phyloP scores from a whole-genome alignment of 495 filamentous ascomycete species.

The Beverwykella pulmonaria region DNA sequence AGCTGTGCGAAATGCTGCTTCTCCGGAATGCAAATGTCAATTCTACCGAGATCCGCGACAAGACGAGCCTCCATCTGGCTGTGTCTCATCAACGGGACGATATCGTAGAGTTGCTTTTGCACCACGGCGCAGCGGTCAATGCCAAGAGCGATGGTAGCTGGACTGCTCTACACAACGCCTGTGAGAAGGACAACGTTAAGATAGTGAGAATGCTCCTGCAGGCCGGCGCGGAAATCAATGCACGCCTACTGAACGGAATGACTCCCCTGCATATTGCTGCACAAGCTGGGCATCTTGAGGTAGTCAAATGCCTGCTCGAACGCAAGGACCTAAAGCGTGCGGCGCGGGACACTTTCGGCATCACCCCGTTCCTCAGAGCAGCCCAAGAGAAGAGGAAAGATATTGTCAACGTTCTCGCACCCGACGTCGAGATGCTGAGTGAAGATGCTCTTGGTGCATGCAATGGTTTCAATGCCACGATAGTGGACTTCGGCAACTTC shows the following conservation, averaged over 20 bases:
- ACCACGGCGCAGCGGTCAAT: conserved; percentile 56
- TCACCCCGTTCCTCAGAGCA: conserved; percentile 64
- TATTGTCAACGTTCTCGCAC: conserved; percentile 59
- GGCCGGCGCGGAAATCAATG: conserved; percentile 58
- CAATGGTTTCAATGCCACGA: conserved; percentile 65
- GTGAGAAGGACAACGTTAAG: conserved; percentile 56
- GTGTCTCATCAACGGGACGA: conserved; percentile 56
- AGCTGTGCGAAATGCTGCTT: conserved; percentile 59
- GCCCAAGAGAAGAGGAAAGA: conserved; percentile 64
- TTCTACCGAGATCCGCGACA: conserved; percentile 59
- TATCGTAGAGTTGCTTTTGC: conserved; percentile 60
- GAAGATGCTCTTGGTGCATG: conserved; percentile 60
- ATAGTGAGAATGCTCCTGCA: conserved; percentile 55
- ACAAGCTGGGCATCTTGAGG: conserved; percentile 33
- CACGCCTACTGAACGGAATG: conserved; percentile 34
- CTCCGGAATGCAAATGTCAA: conserved; percentile 53
- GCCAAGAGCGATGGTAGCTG: conserved; percentile 63
- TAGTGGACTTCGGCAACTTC: conserved; percentile 71
- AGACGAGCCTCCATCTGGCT: conserved; percentile 64
- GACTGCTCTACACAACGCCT: conserved; percentile 68
- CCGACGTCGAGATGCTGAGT: conserved; percentile 61
- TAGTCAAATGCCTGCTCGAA: conserved; percentile 38
- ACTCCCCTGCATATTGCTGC: conserved; percentile 42
- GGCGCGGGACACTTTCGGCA: conserved; percentile 55
- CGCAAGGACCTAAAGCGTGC: conserved; percentile 36